Evolutionary conservation across 1,284 basidiomycete species (phyloP), one percentile per base, ranked within the genome.

Genomic region (Marasmius fiardii): DNA sequence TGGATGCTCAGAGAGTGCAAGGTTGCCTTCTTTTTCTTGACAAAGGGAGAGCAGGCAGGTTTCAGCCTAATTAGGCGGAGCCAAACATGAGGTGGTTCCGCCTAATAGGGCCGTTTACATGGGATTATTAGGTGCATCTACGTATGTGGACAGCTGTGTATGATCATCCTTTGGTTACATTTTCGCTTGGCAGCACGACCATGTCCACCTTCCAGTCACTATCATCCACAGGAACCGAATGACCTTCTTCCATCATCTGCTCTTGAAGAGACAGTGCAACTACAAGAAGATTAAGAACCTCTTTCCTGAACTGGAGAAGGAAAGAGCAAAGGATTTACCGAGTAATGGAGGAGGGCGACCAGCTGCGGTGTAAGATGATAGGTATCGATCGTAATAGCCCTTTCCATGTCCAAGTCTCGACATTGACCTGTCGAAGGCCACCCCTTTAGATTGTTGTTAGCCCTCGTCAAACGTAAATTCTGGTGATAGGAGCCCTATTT

Each of bases 331-430:
- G 31, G 26, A 68, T 71, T 55, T 59, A 85, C 86, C 80, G 57
- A 90, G 73, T 37, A 83, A 60, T 5, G 85, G 85, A 57, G 69
- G 71, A 12, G 69, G 68, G 52, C 71, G 69, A 24, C 72, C 70
- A 54, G 64, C 64, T 14, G 71, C 63, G 24, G 73, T 66, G 60
- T 89, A 89, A 0, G 74, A 67, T 8, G 82, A 71, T 43, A 92
- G 75, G 69, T 89, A 91, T 21, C 77, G 75, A 70, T 92, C 89
- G 63, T 92, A 92, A 70, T 88, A 90, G 5, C 90, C 89, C 68
- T 88, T 91, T 37, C 89, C 89, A 63, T 90, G 87, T 5, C 89
- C 90, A 23, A 92, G 76, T 33, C 89, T 83, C 53, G 82, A 82
- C 56, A 86, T 67, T n/a, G 78, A 77, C 49, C 71, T 74, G 70